Conservation (phyloP, 75 land plant genomes). For the Pinus albicaulis region DNA sequence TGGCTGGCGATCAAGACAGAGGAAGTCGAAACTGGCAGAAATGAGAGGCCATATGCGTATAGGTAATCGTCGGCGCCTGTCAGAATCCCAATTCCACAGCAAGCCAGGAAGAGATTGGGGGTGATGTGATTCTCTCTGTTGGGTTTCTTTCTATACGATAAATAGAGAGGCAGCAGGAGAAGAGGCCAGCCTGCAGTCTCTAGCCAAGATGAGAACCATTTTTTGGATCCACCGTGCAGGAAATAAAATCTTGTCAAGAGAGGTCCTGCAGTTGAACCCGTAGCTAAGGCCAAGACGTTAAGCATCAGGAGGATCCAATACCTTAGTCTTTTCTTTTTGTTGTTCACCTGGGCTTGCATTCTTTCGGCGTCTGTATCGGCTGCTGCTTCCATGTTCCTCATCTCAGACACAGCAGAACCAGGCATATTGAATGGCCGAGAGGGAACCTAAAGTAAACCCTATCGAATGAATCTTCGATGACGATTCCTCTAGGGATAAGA, state of each 20-base stretch:
- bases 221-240: conserved; percentile 23
- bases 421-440: no score
- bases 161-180: not conserved
- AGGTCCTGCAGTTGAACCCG: conserved; percentile 13
- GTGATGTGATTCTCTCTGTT: not conserved
- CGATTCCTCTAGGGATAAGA: no score
- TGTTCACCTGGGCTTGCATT: no score
- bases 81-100: not conserved
- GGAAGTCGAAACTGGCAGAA: conserved; percentile 30
- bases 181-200: not conserved
- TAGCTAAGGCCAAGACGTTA: not conserved
- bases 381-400: no score
- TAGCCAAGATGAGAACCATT: not conserved
- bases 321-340: no score
- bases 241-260: conserved; percentile 22
- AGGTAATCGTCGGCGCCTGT: conserved; percentile 20
- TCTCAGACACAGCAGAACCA: no score
- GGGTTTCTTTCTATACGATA: not conserved
- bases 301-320: not conserved
- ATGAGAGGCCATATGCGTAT: conserved; percentile 25
- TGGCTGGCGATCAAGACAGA: not conserved
- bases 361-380: no score
- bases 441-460: no score
- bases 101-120: not conserved
- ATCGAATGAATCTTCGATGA: no score